These are phyloP conservation scores for Debaryomyces prosopidis DNA, from an alignment of 805 yeast species.

Conservation along the genomic window DNA sequence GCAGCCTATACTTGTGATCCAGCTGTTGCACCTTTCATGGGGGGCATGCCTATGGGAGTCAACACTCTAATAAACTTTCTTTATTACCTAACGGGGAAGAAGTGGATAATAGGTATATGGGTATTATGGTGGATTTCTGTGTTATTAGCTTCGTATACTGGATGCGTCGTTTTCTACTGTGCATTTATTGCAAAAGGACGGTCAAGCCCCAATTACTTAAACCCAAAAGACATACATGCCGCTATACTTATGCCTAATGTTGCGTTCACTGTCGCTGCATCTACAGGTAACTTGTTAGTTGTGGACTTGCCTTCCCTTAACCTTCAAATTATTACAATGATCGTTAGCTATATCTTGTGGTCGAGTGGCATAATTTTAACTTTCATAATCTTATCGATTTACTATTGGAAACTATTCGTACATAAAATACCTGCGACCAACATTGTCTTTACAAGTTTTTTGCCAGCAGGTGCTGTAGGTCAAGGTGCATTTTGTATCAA, in stretches of 20 bases:
- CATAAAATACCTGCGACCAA: conserved; percentile 59
- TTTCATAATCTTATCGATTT: conserved; percentile 53
- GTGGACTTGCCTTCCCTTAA: conserved; percentile 39
- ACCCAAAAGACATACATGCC: conserved; percentile 46
- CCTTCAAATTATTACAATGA: conserved; percentile 52
- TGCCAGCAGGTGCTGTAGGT: conserved; percentile 83
- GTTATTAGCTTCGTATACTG: conserved; percentile 52
- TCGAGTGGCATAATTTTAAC: conserved; percentile 67
- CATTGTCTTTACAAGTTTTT: conserved; percentile 63
- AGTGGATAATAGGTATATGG: conserved; percentile 53
- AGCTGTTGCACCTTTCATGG: conserved; percentile 61
- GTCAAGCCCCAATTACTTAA: conserved; percentile 19
- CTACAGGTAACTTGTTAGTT: conserved; percentile 63
- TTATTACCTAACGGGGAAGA: conserved; percentile 39
- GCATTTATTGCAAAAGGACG: conserved; percentile 41
- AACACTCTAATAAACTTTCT: conserved; percentile 64
- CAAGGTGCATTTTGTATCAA: conserved; percentile 77
- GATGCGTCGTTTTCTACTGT: conserved; percentile 60
- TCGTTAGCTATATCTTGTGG: conserved; percentile 62
- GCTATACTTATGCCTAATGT: conserved; percentile 74
- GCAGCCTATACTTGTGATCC: conserved; percentile 30
- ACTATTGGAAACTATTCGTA: conserved; percentile 58
- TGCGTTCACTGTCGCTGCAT: conserved; percentile 71
- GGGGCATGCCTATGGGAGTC: conserved; percentile 80
- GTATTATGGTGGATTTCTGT: conserved; percentile 76